Percentiles rank a stretch among this genome's conserved stretches.
These are phyloP conservation scores for Lanmaoa pseudosensibilis DNA, from an alignment of 768 basidiomycete genomes.

Conservation along the genomic window DNA sequence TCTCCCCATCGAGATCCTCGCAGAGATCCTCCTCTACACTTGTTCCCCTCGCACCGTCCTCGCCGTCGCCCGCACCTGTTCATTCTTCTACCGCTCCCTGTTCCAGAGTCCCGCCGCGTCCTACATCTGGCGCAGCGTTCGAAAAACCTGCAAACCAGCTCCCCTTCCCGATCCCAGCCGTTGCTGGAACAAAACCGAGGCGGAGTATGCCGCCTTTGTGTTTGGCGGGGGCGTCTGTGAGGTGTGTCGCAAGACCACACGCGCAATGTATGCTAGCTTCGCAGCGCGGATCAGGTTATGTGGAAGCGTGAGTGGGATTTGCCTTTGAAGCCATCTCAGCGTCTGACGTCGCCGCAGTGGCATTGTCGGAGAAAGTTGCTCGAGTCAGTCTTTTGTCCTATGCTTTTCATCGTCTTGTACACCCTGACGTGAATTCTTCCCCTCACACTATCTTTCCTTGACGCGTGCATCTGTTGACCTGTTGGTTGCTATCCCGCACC, in stretches of 20 bases:
- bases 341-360: constrained; percentile 12
- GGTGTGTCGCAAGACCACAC: constrained; percentile 46
- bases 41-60: constrained; percentile 56
- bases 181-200: constrained; percentile 45
- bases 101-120: constrained; percentile 41
- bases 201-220: constrained; percentile 62
- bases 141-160: constrained; percentile 36
- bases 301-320: constrained; percentile 29
- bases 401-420: not conserved
- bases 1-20: constrained; percentile 63
- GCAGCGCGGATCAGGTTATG: constrained; percentile 50
- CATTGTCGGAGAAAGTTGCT: constrained; percentile 18
- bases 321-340: not conserved
- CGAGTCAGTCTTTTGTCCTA: constrained; percentile 13
- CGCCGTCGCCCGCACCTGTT: constrained; percentile 58
- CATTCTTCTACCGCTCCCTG: constrained; percentile 51
- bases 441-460: no score
- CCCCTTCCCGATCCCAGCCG: constrained; percentile 45
- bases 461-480: no score
- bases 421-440: not conserved
- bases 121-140: constrained; percentile 61
- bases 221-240: constrained; percentile 60
- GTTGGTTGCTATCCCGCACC: not conserved
- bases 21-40: constrained; percentile 57
- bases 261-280: constrained; percentile 47